These are phyloP conservation scores for Lactifluus subvellereus DNA, from an alignment of 768 basidiomycete genomes.

Conservation along the genomic window DNA sequence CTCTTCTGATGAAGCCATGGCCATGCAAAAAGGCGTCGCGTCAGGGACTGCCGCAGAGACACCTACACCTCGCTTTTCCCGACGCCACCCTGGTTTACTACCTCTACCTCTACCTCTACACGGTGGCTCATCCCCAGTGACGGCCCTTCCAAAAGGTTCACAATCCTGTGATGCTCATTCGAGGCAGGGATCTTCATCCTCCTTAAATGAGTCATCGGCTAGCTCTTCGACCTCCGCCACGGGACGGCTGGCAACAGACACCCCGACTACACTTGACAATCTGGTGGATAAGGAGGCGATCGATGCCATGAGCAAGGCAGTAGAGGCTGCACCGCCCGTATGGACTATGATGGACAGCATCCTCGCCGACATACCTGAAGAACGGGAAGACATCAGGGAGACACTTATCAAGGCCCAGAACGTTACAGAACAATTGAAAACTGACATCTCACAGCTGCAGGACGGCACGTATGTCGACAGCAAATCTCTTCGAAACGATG, in stretches of 20 bases:
- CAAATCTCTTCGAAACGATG: conserved; percentile 67
- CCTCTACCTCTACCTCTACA: conserved; percentile 4
- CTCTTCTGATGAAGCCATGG: conserved; percentile 45
- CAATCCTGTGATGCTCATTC: conserved; percentile 32
- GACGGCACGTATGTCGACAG: conserved; percentile 51
- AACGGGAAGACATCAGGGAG: conserved; percentile 43
- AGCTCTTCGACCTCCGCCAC: conserved; percentile 36
- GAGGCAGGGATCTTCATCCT: conserved; percentile 40
- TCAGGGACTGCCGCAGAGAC: conserved; percentile 25
- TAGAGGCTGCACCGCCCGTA: conserved; percentile 72
- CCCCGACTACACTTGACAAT: conserved; percentile 50
- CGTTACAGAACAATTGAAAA: conserved; percentile 57
- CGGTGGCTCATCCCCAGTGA: conserved; percentile 2
- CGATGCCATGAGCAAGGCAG: conserved; percentile 70
- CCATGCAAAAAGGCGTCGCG: conserved; percentile 44
- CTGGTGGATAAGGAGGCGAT: conserved; percentile 75
- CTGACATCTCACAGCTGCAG: conserved; percentile 52
- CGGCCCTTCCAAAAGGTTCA: neutral
- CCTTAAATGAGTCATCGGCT: conserved; percentile 37
- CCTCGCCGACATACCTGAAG: conserved; percentile 42
- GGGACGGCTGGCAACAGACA: conserved; percentile 38
- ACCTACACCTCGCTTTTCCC: conserved; percentile 28
- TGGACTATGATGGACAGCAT: conserved; percentile 80
- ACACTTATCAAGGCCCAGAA: conserved; percentile 56
- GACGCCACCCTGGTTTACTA: conserved; percentile 26